A percentile compares a stretch with the other conserved stretches of the same genome.
Conservation (phyloP, 2,329 filamentous ascomycete species). For the Colletotrichum scovillei region DNA sequence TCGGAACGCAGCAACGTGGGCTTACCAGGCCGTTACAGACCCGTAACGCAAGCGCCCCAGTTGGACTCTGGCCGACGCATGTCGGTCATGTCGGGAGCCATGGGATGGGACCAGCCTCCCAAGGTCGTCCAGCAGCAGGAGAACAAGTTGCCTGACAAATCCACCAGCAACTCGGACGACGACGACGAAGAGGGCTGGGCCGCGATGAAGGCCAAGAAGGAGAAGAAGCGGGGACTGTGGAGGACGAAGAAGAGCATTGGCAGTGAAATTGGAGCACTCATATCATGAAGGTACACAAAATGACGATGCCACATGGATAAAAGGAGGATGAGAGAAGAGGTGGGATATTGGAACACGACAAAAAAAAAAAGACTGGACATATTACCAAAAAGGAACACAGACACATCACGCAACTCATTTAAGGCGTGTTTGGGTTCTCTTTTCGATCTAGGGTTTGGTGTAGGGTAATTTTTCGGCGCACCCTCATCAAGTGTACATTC, state of each 20-base stretch:
- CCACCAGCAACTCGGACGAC: conserved; percentile 63
- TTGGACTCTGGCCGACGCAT: conserved; percentile 40
- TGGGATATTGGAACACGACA: neutral
- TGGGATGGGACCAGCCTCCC: conserved; percentile 45
- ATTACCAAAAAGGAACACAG: neutral
- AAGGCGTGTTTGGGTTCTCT: conserved; percentile 8
- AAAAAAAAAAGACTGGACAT: conserved; percentile 29
- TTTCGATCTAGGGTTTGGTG: neutral
- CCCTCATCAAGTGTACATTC: conserved; percentile 28
- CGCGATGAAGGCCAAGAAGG: conserved; percentile 75
- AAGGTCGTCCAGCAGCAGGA: conserved; percentile 49
- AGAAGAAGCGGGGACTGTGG: conserved; percentile 76
- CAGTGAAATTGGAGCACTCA: conserved; percentile 60
- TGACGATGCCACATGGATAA: neutral
- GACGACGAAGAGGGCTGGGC: conserved; percentile 77
- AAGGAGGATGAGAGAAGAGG: neutral
- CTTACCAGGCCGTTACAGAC: conserved; percentile 88
- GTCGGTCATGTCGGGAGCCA: conserved; percentile 55
- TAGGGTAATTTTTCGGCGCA: conserved; percentile 1
- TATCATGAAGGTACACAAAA: conserved; percentile 43
- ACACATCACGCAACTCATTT: neutral
- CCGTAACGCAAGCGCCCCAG: conserved; percentile 76
- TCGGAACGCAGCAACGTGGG: conserved; percentile 96
- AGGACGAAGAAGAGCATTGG: conserved; percentile 68
- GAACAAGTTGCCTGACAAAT: conserved; percentile 46